Percentiles rank a stretch among this genome's conserved stretches.
These are phyloP conservation scores for Daldinia bambusicola DNA, from an alignment of 495 filamentous ascomycete genomes.

Conservation along the genomic window DNA sequence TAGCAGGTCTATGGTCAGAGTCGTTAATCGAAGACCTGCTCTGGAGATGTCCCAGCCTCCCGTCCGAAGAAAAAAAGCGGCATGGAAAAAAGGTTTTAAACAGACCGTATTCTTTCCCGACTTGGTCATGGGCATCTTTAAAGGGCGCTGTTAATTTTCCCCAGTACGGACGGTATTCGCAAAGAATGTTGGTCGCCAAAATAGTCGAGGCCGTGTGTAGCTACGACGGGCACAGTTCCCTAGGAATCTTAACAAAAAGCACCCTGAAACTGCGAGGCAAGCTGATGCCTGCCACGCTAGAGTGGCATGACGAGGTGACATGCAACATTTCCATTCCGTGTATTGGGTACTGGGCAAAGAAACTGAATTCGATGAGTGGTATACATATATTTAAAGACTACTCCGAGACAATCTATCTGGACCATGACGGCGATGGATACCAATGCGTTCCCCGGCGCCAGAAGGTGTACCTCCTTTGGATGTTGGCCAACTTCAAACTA, in stretches of 20 bases:
- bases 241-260: not conserved
- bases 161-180: not conserved
- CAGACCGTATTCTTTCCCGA: not conserved
- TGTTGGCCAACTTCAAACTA: not conserved
- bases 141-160: not conserved
- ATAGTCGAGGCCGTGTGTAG: not conserved
- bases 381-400: too few relatives aligned
- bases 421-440: not conserved
- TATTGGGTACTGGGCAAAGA: too few relatives aligned
- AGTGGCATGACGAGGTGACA: not conserved
- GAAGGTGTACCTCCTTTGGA: slow-evolving; percentile 9
- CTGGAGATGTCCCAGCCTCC: not conserved
- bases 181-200: not conserved
- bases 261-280: slow-evolving; percentile 5
- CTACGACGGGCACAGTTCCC: not conserved
- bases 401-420: not conserved
- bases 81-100: not conserved
- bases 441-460: not conserved
- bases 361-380: too few relatives aligned
- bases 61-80: not conserved
- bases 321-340: not conserved
- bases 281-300: not conserved
- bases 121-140: slow-evolving; percentile 26
- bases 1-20: slow-evolving; percentile 14
- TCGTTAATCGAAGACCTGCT: slow-evolving; percentile 10